Evolutionary conservation across 352 stramenopile genomes (phyloP).

Genomic region (Globisporangium acanthophoron): DNA sequence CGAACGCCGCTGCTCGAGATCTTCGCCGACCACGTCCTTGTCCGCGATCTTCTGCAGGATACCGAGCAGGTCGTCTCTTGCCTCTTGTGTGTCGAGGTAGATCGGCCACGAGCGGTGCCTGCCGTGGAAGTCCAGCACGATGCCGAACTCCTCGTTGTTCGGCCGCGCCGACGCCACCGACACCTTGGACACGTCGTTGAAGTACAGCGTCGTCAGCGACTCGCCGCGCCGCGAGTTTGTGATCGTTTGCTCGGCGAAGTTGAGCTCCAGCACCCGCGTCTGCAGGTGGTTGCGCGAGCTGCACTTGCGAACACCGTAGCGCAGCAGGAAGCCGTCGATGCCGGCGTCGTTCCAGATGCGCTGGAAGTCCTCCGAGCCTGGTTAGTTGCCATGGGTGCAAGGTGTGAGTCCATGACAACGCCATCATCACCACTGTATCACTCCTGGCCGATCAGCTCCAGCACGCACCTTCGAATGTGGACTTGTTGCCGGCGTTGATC

Average conservation of each 20-base stretch:
- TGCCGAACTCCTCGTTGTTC: slow-evolving; percentile 53
- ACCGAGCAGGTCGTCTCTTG: slow-evolving; percentile 62
- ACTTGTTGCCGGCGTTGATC: slow-evolving; percentile 79
- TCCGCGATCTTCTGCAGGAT: slow-evolving; percentile 70
- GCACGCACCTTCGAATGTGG: slow-evolving; percentile 50
- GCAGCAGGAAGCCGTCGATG: slow-evolving; percentile 77
- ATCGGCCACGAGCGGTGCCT: slow-evolving; percentile 67
- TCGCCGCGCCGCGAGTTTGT: slow-evolving; percentile 74
- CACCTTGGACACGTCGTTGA: slow-evolving; percentile 56
- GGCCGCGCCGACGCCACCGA: slow-evolving; percentile 30
- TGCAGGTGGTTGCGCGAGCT: slow-evolving; percentile 75
- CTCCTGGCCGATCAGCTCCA: background rate
- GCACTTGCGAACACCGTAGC: slow-evolving; percentile 79
- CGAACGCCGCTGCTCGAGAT: slow-evolving; percentile 65
- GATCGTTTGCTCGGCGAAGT: slow-evolving; percentile 83
- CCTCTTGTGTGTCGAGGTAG: slow-evolving; percentile 69
- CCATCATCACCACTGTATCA: background rate
- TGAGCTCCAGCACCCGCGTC: slow-evolving; percentile 80
- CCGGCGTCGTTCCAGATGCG: slow-evolving; percentile 73
- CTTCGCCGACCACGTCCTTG: slow-evolving; percentile 52
- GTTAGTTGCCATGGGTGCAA: background rate
- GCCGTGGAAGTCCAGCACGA: slow-evolving; percentile 65
- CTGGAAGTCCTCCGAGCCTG: slow-evolving; percentile 46
- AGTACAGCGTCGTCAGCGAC: slow-evolving; percentile 70
- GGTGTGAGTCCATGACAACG: background rate